Conservation (phyloP, 2,329 filamentous ascomycete species). For the Neofusicoccum sp. region DNA sequence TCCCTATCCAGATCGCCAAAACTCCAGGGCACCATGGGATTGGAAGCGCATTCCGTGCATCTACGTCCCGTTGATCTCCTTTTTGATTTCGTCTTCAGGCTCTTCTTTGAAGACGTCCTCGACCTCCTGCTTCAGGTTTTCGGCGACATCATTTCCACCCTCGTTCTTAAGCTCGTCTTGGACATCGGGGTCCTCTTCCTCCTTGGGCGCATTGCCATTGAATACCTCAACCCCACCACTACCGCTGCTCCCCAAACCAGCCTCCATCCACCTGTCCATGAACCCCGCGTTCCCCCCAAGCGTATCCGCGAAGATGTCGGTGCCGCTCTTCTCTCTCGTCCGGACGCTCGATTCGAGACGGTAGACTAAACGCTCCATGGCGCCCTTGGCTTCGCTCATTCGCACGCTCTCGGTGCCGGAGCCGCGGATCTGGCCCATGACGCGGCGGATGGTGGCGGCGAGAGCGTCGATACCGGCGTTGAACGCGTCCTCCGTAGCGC, state of each 20-base stretch:
- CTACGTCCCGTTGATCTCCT: not conserved
- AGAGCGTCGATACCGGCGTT: conserved; percentile 70
- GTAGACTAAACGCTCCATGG: conserved; percentile 71
- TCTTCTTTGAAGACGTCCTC: not conserved
- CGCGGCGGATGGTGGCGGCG: conserved; percentile 37
- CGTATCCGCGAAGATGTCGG: not conserved
- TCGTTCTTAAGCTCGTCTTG: not conserved
- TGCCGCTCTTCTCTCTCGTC: conserved; percentile 11
- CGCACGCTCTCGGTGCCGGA: conserved; percentile 58
- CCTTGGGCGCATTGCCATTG: conserved; percentile 4
- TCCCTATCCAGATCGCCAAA: too few relatives aligned
- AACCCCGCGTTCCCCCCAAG: not conserved
- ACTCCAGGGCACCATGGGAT: too few relatives aligned
- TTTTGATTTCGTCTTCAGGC: not conserved
- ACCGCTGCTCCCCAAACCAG: not conserved
- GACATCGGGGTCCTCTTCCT: conserved; percentile 2
- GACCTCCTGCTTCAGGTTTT: not conserved
- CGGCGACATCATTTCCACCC: conserved; percentile 1
- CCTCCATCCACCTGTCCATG: conserved; percentile 2
- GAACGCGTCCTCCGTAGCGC: conserved; percentile 52
- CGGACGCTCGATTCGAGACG: conserved; percentile 55
- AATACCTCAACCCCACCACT: conserved; percentile 7
- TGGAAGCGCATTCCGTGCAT: not conserved
- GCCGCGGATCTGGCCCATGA: conserved; percentile 49
- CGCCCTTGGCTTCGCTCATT: conserved; percentile 73